These are phyloP conservation scores for Cicer cuneatum DNA, from an alignment of 306 rosid species.

Conservation along the genomic window DNA sequence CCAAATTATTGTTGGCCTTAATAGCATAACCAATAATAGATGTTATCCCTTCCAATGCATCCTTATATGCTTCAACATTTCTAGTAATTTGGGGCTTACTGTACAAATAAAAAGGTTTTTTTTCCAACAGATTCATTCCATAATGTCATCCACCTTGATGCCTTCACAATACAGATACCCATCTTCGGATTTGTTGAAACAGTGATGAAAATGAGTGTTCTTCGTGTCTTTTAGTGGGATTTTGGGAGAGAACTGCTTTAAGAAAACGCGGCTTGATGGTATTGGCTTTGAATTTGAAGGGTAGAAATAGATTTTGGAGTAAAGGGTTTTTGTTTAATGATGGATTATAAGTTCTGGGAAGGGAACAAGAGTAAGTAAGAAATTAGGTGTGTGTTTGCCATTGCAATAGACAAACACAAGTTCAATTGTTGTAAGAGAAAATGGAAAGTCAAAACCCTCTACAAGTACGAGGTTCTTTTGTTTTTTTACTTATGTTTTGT, in stretches of 20 bases:
- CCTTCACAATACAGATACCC: constrained; percentile 79
- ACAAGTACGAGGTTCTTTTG: neutral
- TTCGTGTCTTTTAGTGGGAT: constrained; percentile 40
- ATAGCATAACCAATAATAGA: constrained; percentile 88
- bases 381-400: constrained; percentile 62
- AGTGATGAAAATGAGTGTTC: constrained; percentile 60
- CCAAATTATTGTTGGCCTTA: constrained; percentile 88
- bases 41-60: constrained; percentile 76
- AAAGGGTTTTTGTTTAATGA: constrained; percentile 51
- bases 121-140: constrained; percentile 86
- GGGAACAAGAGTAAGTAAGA: constrained; percentile 50
- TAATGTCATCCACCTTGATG: constrained; percentile 74
- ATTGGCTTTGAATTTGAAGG: constrained; percentile 46
- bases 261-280: constrained; percentile 48
- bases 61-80: constrained; percentile 75
- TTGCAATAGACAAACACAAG: constrained; percentile 1
- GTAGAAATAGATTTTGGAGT: constrained; percentile 38
- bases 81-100: constrained; percentile 88
- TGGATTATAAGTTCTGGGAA: constrained; percentile 50
- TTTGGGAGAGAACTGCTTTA: constrained; percentile 60
- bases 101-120: constrained; percentile 83
- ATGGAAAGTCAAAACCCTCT: neutral
- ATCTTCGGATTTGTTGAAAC: constrained; percentile 81
- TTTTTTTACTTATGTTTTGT: neutral
- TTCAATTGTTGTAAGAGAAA: neutral